Evolutionary conservation across 352 stramenopile genomes (phyloP).

Genomic region (Stramenopiles sp.): DNA sequence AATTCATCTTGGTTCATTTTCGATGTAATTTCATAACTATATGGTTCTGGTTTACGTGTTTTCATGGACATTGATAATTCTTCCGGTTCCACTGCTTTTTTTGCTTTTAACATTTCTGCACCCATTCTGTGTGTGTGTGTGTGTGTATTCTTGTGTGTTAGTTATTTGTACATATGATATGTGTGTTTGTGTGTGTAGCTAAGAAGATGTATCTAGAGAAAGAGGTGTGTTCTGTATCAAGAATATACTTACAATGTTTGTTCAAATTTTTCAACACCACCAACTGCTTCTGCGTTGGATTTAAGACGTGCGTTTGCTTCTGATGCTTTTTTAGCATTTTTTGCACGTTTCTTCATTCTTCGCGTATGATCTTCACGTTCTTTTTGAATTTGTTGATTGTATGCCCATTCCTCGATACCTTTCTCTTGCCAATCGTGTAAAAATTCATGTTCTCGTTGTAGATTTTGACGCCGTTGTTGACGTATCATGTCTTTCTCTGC

Average conservation of each 20-base stretch:
- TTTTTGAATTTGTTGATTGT: neutral
- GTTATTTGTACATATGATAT: too few species aligned
- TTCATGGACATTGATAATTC: neutral
- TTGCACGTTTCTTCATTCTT: neutral
- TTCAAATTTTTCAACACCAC: neutral
- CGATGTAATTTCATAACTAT: neutral
- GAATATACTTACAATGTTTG: neutral
- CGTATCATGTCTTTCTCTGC: neutral
- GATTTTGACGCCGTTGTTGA: neutral
- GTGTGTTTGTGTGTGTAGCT: too few species aligned
- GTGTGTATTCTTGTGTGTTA: too few species aligned
- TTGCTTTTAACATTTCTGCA: neutral
- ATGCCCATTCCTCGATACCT: neutral
- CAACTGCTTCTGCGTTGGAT: neutral
- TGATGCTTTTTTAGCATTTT: neutral
- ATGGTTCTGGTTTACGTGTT: neutral
- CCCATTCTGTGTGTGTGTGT: too few species aligned
- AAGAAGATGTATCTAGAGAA: too few species aligned
- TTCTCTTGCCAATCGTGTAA: neutral
- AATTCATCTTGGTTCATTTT: neutral
- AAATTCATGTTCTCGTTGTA: neutral
- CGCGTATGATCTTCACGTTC: neutral
- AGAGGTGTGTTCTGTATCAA: too few species aligned
- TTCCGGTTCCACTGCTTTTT: neutral
- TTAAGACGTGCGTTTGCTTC: neutral